Evolutionary conservation across 208 protist genomes (phyloP).

Genomic region (Blechomonas ayalai): DNA sequence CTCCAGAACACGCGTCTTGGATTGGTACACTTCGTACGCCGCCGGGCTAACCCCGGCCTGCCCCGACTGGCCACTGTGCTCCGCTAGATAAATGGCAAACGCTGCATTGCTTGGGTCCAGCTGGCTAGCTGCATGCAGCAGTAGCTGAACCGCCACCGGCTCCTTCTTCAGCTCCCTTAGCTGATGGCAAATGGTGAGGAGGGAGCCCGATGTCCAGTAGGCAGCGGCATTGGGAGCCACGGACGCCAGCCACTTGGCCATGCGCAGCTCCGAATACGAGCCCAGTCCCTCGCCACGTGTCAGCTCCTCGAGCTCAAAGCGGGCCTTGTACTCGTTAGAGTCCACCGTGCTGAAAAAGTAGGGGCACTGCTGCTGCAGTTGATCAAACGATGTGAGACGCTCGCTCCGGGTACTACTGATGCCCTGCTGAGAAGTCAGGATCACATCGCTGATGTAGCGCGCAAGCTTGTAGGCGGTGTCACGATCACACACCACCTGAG

Average conservation of each 20-base stretch:
- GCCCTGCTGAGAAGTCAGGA: constrained; percentile 42
- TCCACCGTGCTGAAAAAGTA: constrained; percentile 76
- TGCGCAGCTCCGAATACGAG: constrained; percentile 32
- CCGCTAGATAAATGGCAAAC: constrained; percentile 45
- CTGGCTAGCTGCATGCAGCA: constrained; percentile 81
- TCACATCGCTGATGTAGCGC: constrained; percentile 39
- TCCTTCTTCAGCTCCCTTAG: constrained; percentile 61
- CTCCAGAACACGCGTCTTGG: constrained; percentile 54
- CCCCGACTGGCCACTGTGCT: constrained; percentile 15
- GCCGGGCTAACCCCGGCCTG: neutral
- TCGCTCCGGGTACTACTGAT: constrained; percentile 24
- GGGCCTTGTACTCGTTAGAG: constrained; percentile 54
- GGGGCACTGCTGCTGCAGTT: constrained; percentile 63
- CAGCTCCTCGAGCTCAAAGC: constrained; percentile 53
- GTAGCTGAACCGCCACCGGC: constrained; percentile 56
- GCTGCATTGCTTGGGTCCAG: constrained; percentile 60
- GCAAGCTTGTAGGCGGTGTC: constrained; percentile 57
- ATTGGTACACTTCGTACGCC: constrained; percentile 30
- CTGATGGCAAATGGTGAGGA: constrained; percentile 70
- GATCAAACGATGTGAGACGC: constrained; percentile 27
- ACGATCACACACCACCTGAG: constrained; percentile 66
- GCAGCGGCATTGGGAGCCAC: constrained; percentile 48
- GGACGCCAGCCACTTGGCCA: constrained; percentile 52
- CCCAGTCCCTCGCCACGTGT: constrained; percentile 30
- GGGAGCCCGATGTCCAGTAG: constrained; percentile 72